Conservation (phyloP, 345 rosid species). For the Lepidium aucheri region DNA sequence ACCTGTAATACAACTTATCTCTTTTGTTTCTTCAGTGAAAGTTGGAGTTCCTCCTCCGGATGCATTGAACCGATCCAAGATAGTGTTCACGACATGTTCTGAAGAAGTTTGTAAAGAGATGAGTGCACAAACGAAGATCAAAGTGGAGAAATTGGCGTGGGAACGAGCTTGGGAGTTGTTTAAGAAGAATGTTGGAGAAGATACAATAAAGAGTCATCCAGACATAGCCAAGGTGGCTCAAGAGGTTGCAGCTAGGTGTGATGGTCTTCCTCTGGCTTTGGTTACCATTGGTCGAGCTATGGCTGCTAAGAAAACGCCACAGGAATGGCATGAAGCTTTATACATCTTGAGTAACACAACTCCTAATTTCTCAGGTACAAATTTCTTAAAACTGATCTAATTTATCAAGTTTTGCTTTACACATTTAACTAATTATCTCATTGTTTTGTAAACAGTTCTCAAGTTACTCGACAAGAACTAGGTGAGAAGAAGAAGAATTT, state of each 20-base stretch:
- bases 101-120: conserved; percentile 31
- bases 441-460: conserved; percentile 24
- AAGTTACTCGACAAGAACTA: conserved; percentile 32
- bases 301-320: conserved; percentile 25
- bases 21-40: neutral
- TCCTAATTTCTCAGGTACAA: conserved; percentile 31
- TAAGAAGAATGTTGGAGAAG: conserved; percentile 28
- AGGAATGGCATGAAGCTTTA: conserved; percentile 30
- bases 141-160: conserved; percentile 22
- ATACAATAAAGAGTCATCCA: conserved; percentile 19
- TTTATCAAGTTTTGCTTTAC: too few species aligned
- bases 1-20: neutral
- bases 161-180: conserved; percentile 34
- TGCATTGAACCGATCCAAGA: conserved; percentile 17
- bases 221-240: conserved; percentile 26
- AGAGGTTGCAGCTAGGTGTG: conserved; percentile 22
- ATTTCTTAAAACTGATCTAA: neutral
- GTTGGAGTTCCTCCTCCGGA: conserved; percentile 26
- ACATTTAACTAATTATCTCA: neutral
- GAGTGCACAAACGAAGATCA: conserved; percentile 26
- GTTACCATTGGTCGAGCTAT: conserved; percentile 34
- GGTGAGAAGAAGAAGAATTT: neutral
- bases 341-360: conserved; percentile 29
- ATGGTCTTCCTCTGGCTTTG: conserved; percentile 32
- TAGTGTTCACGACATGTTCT: conserved; percentile 25